Conservation (phyloP, 768 basidiomycete species). For the Pisolithus marmoratus region DNA sequence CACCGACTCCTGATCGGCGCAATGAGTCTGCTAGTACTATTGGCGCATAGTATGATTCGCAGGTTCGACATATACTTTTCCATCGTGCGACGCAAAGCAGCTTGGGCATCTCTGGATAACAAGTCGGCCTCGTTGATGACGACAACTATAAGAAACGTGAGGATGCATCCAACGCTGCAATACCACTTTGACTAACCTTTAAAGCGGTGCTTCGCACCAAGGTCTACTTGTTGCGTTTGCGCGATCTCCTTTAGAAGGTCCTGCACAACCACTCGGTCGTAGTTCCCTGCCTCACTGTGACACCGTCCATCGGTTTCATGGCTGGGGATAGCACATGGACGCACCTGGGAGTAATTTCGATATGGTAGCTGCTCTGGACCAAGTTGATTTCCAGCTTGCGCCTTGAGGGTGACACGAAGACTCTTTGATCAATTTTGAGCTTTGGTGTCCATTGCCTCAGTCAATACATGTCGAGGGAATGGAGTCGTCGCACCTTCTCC, state of each 20-base stretch:
- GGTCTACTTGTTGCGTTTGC: conserved; percentile 96
- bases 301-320: neutral
- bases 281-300: conserved; percentile 88
- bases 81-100: conserved; percentile 95
- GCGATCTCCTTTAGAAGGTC: conserved; percentile 98
- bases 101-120: conserved; percentile 92
- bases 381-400: conserved; percentile 94
- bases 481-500: conserved; percentile 63
- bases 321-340: conserved; percentile 10
- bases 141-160: conserved; percentile 56
- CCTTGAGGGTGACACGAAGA: conserved; percentile 91
- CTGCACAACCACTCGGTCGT: conserved; percentile 92
- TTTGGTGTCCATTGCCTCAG: conserved; percentile 26
- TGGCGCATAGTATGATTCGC: conserved; percentile 94
- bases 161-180: neutral
- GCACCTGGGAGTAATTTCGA: conserved; percentile 95
- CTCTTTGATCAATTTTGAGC: conserved; percentile 97
- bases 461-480: neutral
- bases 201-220: conserved; percentile 92
- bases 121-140: conserved; percentile 98
- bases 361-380: conserved; percentile 96
- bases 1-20: conserved; percentile 96
- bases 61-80: conserved; percentile 99
- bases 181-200: conserved; percentile 55
- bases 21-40: conserved; percentile 91